Percentiles rank a stretch among this genome's conserved stretches.
phyloP scores from a whole-genome alignment of 352 stramenopile species.

The Blastocystis sp. region DNA sequence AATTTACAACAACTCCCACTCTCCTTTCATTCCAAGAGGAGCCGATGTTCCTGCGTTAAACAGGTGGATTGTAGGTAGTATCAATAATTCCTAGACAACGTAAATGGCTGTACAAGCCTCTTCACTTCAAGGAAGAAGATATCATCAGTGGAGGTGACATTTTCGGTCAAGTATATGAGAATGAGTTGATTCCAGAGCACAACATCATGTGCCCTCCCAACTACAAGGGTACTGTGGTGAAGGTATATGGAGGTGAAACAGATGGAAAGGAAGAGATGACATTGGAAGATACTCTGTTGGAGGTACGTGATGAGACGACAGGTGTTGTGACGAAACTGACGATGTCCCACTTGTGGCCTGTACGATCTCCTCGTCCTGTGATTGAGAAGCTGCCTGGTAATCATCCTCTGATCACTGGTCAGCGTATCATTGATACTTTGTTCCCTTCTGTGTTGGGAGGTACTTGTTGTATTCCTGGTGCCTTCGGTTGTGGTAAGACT shows the following conservation, averaged over 20 bases:
- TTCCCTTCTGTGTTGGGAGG: slow-evolving; percentile 96
- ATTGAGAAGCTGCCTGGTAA: slow-evolving; percentile 95
- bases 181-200: slow-evolving; percentile 93
- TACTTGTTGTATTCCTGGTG: slow-evolving; percentile 93
- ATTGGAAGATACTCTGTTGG: slow-evolving; percentile 91
- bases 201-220: slow-evolving; percentile 98
- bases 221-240: slow-evolving; percentile 93
- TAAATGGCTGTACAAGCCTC: slow-evolving; percentile 14
- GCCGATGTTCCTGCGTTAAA: slow-evolving; percentile 89
- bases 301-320: slow-evolving; percentile 89
- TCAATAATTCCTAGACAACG: slow-evolving; percentile 67
- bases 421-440: slow-evolving; percentile 95
- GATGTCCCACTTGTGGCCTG: slow-evolving; percentile 91
- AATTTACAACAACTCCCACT: slow-evolving; percentile 79
- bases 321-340: slow-evolving; percentile 74
- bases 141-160: slow-evolving; percentile 90
- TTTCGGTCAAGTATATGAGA: slow-evolving; percentile 94
- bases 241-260: slow-evolving; percentile 88
- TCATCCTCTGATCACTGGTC: slow-evolving; percentile 88
- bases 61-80: slow-evolving; percentile 65
- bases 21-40: slow-evolving; percentile 89
- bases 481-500: slow-evolving; percentile 72
- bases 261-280: slow-evolving; percentile 90
- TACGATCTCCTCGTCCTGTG: slow-evolving; percentile 91
- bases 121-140: slow-evolving; percentile 50